phyloP scores from a whole-genome alignment of 1,284 basidiomycete species.

The Ganoderma sinense region DNA sequence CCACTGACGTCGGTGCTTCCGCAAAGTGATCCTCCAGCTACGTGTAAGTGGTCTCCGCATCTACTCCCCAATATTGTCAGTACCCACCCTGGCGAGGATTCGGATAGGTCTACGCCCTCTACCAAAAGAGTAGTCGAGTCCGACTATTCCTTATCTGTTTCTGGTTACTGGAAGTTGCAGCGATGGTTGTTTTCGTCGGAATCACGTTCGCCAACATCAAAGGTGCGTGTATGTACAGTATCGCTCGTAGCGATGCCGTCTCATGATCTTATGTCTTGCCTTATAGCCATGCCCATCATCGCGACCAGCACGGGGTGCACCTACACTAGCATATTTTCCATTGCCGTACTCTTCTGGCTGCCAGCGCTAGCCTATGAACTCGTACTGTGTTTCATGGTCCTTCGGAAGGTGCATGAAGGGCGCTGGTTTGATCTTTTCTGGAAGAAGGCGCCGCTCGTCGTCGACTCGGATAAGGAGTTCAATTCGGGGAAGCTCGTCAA shows the following conservation, averaged over 20 bases:
- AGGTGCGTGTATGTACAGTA: conserved; percentile 17
- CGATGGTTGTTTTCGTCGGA: conserved; percentile 34
- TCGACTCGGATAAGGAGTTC: background rate
- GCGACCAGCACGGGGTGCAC: conserved; percentile 38
- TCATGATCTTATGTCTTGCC: background rate
- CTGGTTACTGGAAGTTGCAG: conserved; percentile 28
- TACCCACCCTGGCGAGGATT: background rate
- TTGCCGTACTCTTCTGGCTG: conserved; percentile 37
- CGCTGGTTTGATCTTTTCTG: background rate
- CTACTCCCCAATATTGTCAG: no score
- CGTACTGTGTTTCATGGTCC: conserved; percentile 36
- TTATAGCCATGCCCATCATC: conserved; percentile 34
- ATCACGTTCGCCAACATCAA: conserved; percentile 33
- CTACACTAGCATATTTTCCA: conserved; percentile 32
- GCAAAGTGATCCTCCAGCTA: background rate
- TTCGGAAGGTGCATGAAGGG: conserved; percentile 33
- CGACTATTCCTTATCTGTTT: conserved; percentile 26
- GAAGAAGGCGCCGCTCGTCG: background rate
- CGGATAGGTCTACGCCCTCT: conserved; percentile 39
- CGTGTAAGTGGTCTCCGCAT: background rate
- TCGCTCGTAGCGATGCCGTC: background rate
- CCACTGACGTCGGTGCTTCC: background rate
- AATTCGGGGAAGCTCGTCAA: background rate
- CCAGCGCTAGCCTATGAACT: conserved; percentile 38
- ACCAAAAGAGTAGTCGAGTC: conserved; percentile 30